These are phyloP conservation scores for Xenoacremonium recifei DNA, from an alignment of 2,329 filamentous ascomycete genomes.

Conservation along the genomic window DNA sequence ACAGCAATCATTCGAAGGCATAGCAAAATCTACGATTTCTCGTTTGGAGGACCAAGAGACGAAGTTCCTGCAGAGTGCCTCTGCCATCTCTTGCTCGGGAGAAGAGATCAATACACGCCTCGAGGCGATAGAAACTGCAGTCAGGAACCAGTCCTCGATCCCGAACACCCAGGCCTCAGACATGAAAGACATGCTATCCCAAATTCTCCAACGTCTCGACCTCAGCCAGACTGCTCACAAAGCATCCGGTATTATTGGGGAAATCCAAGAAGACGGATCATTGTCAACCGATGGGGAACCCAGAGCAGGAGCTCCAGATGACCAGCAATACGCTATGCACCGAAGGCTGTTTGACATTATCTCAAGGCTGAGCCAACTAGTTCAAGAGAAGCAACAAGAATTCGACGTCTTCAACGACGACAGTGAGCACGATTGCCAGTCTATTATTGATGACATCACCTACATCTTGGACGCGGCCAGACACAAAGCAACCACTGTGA, in stretches of 20 bases:
- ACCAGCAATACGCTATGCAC: neutral
- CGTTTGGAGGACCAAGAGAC: neutral
- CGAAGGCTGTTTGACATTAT: neutral
- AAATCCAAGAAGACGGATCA: neutral
- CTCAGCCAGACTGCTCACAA: neutral
- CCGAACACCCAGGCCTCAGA: neutral
- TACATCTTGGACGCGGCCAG: neutral
- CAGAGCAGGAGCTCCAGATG: neutral
- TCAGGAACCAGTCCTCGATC: neutral
- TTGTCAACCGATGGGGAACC: neutral
- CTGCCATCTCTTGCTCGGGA: neutral
- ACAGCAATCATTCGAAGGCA: neutral
- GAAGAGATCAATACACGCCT: neutral
- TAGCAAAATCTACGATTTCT: neutral
- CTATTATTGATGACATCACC: neutral
- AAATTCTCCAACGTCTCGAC: slow-evolving; percentile 1
- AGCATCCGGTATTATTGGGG: neutral
- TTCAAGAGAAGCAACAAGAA: neutral
- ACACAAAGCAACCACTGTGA: too few relatives aligned
- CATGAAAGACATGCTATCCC: slow-evolving; percentile 1
- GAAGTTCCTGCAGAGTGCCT: neutral
- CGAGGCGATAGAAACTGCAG: neutral
- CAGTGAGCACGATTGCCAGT: neutral
- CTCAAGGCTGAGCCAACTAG: neutral
- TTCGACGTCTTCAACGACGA: neutral